A percentile compares a stretch with the other conserved stretches of the same genome.
Conservation (phyloP, 2,329 filamentous ascomycete genomes). For the Phaeosphaeriaceae sp. region DNA sequence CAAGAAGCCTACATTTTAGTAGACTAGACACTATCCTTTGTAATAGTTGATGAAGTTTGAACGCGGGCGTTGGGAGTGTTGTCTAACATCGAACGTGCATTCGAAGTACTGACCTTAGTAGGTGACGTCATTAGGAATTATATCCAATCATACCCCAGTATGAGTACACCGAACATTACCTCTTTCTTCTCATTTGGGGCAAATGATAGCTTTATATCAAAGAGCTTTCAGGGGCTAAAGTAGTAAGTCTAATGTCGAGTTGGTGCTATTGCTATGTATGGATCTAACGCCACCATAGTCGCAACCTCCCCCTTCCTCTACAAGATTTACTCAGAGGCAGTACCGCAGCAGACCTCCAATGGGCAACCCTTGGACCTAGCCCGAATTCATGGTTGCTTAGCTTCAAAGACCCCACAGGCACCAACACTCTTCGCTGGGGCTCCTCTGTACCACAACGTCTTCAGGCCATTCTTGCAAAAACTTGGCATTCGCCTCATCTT, state of each 20-base stretch:
- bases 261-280: too few relatives aligned
- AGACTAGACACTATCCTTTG: not conserved
- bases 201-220: conserved; percentile 42
- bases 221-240: conserved; percentile 36
- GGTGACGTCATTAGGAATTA: conserved; percentile 37
- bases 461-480: conserved; percentile 25
- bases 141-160: conserved; percentile 36
- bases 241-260: conserved; percentile 28
- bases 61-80: not conserved
- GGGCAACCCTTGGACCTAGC: conserved; percentile 37
- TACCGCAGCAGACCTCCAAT: conserved; percentile 36
- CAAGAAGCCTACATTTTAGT: not conserved
- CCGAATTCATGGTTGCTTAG: conserved; percentile 44
- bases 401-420: conserved; percentile 35
- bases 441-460: conserved; percentile 28
- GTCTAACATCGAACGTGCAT: too few relatives aligned
- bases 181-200: conserved; percentile 46
- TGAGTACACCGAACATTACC: conserved; percentile 30
- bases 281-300: conserved; percentile 24
- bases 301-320: conserved; percentile 37
- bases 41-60: not conserved
- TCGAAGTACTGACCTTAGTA: not conserved
- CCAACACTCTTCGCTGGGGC: conserved; percentile 40
- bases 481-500: conserved; percentile 38
- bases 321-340: conserved; percentile 32